Base-by-base conservation (phyloP, 2,329 filamentous ascomycete species). In the Macrophomina phaseolina region DNA sequence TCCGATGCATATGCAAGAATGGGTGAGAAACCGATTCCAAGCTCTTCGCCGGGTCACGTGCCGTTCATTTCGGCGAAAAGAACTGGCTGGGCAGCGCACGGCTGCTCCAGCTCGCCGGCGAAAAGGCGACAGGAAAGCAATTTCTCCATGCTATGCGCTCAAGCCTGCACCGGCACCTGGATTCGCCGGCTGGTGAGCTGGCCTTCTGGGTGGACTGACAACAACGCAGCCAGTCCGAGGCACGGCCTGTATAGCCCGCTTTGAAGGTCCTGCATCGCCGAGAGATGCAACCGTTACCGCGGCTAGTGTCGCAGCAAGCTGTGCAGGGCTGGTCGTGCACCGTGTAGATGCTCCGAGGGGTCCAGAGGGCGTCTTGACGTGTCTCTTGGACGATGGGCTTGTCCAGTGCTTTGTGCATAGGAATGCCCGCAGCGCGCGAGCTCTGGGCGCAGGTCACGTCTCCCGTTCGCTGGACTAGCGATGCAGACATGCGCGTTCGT, bases 61-160 rank as follows among this genome's bases (percentile, higher is more conserved):
- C 32, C 5, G 23, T 62, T 49, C 42, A 62, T 62, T 62, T 62
- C 58, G 58, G 58, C 42, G 45, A 51, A 62, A 62, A 62, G 46
- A 62, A 8, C n/a, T 36, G 45, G 30, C 58, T 38, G 49, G 28
- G 32, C 32, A 45, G 32, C 58, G 58, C 58, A 49, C 58, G 58
- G 58, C 32, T n/a, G 38, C 12, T 11, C 16, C 5, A 23, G 28
- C 40, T 30, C 16, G 9, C 23, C 56, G 49, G 49, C 49, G 49
- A 51, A 51, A 51, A 58, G 18, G 28, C 23, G 11, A 48, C 28
- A 38, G 38, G 14, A 49, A 34, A 32, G 58, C 18, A 49, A 61
- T 61, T 49, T 62, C 58, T 48, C 32, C 58, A 14, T 30, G 58
- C 14, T n/a, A 23, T 38, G 58, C 58, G 45, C 58, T 18, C 40